Percentiles rank a stretch among this genome's conserved stretches.
phyloP scores from a whole-genome alignment of 306 rosid species.

The Quercus aquifolioides region DNA sequence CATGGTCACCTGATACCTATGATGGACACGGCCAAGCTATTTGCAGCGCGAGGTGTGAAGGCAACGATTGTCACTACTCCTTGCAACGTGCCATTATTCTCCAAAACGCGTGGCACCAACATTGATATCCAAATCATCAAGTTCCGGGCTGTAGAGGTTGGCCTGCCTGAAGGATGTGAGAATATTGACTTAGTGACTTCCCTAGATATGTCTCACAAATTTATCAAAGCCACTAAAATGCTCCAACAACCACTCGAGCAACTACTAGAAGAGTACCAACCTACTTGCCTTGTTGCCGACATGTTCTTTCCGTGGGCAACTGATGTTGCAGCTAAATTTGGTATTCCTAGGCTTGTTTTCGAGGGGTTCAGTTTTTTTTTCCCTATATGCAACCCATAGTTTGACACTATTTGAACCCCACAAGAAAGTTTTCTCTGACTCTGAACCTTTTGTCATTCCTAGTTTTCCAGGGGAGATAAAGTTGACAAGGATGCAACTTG shows the following conservation, averaged over 20 bases:
- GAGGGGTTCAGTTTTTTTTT: slow-evolving; percentile 18
- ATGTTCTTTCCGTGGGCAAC: slow-evolving; percentile 29
- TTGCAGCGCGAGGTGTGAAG: too few species aligned
- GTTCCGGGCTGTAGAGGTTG: slow-evolving; percentile 25
- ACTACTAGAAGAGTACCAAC: slow-evolving; percentile 12
- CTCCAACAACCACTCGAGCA: slow-evolving; percentile 7
- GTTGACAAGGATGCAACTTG: too few species aligned
- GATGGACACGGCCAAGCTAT: too few species aligned
- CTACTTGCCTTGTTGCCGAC: slow-evolving; percentile 33
- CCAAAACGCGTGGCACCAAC: neutral
- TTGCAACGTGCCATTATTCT: too few species aligned
- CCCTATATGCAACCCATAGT: neutral
- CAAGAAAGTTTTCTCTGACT: slow-evolving; percentile 8
- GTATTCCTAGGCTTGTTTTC: slow-evolving; percentile 36
- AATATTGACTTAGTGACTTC: neutral
- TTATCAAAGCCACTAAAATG: slow-evolving; percentile 1
- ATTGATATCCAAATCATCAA: slow-evolving; percentile 6
- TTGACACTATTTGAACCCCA: slow-evolving; percentile 10
- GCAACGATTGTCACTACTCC: too few species aligned
- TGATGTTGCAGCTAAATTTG: slow-evolving; percentile 20
- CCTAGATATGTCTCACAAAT: neutral
- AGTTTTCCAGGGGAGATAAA: slow-evolving; percentile 29
- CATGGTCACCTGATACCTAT: too few species aligned
- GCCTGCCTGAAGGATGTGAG: slow-evolving; percentile 32
- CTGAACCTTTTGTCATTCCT: slow-evolving; percentile 29